Percentiles rank a stretch among this genome's conserved stretches.
Conservation (phyloP, 257 asterid species). For the Ligustrum vulgare region DNA sequence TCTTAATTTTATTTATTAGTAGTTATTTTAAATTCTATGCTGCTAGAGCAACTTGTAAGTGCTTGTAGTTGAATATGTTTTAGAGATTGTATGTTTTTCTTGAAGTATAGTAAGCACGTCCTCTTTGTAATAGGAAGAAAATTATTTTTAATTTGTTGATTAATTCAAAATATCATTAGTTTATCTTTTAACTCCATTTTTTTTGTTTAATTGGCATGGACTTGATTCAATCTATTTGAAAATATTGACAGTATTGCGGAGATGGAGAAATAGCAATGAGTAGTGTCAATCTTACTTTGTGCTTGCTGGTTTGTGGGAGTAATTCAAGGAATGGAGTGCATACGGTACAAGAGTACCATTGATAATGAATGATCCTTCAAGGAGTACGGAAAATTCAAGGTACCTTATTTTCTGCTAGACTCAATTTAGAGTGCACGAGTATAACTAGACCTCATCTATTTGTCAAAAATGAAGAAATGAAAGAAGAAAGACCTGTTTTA, state of each 20-base stretch:
- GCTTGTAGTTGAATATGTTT: too few relatives aligned
- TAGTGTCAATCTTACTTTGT: slow-evolving; percentile 72
- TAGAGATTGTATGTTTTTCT: too few relatives aligned
- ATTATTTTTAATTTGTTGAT: neutral
- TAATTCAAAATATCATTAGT: neutral
- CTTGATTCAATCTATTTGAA: slow-evolving; percentile 14
- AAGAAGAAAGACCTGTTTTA: neutral
- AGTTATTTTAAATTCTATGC: too few relatives aligned
- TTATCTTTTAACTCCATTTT: neutral
- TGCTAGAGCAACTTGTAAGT: too few relatives aligned
- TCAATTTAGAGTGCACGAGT: neutral
- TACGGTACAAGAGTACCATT: slow-evolving; percentile 97
- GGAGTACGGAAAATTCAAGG: slow-evolving; percentile 62
- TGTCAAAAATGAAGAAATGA: neutral
- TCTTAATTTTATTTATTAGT: too few relatives aligned
- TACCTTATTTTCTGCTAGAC: slow-evolving; percentile 30
- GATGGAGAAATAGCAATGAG: slow-evolving; percentile 62
- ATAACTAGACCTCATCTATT: neutral
- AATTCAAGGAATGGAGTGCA: slow-evolving; percentile 95
- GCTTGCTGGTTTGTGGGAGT: slow-evolving; percentile 89
- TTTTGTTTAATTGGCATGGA: neutral
- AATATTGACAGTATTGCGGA: slow-evolving; percentile 56
- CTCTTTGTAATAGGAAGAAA: too few relatives aligned
- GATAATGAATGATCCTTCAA: slow-evolving; percentile 69
- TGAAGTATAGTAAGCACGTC: too few relatives aligned